Evolutionary conservation across 495 filamentous ascomycete genomes (phyloP), one percentile per base, ranked within the genome.

Genomic region (Aspergillus campestris): DNA sequence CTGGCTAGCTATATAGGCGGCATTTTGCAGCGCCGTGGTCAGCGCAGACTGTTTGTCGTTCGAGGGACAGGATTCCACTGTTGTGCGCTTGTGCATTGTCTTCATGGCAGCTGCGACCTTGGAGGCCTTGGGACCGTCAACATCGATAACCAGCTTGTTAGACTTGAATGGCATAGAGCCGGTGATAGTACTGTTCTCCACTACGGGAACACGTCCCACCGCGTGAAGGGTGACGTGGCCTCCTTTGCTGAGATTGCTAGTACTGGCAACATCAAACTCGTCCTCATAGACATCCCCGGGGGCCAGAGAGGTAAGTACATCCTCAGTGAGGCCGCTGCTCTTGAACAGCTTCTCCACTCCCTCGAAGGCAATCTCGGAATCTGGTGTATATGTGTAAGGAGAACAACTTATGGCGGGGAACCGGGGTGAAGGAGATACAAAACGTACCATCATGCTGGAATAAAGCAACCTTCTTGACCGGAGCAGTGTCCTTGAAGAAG

Each of bases 401-500:
- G 18, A 24, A 24, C 18, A 4, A 24, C 4, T 24, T 24, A 24
- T 30, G 32, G 37, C 7, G 28, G 18, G 18, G 4, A 4, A 24
- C 2, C 5, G 0, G 7, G 11, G 5, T 12, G 12, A 10, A 8
- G 15, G n/a, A 14, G 12, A 6, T 6, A 30, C 5, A 11, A 29
- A 31, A 67, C 63, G 53, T 67, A 75, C 77, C 60, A 42, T 72
- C 63, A 41, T 24, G 18, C 4, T 70, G 65, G 58, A 63, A 80
- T 34, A 84, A 63, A n/a, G 57, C 53, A 31, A 82, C 71, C 69
- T 84, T 84, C 66, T 84, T 69, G 5, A 83, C 75, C 0, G 79
- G 70, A 8, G 66, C 64, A 27, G 57, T 58, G 44, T 83, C 79
- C 13, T 78, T 61, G 62, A 85, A 75, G 44, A 79, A 80, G 40